Base-by-base conservation (phyloP, 768 basidiomycete species). In the Pulveroboletus frians region DNA sequence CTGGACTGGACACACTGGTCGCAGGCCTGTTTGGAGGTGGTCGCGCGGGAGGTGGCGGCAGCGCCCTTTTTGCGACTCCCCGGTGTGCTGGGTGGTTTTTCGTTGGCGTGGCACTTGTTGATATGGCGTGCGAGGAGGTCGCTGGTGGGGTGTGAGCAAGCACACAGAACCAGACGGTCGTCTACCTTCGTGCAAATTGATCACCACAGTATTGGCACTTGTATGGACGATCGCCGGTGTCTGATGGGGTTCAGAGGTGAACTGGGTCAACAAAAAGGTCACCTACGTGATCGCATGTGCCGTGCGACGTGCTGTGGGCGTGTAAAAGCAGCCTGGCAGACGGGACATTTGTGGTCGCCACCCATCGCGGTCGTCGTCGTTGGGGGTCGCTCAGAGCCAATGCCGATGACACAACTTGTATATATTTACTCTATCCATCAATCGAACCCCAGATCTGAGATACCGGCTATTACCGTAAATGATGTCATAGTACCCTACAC, bases 211-310 rank as follows among this genome's bases (percentile, higher is more conserved):
- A 78, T 61, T 84, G 83, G 58, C 90, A 92, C 62, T 88, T 89
- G 76, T 92, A 92, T 9, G 90, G 90, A 38, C 90, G 76, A 73
- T 92, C 89, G 49, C 89, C 89, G 34, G 89, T 92, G 69, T 92
- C 89, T 91, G 70, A 17, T 13, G 23, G 23, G 21, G 23, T n/a
- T n/a, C n/a, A n/a, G n/a, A n/a, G n/a, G n/a, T n/a, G n/a, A n/a
- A n/a, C n/a, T n/a, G n/a, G n/a, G n/a, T n/a, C n/a, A n/a, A n/a
- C n/a, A n/a, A n/a, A n/a, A n/a, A n/a, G n/a, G n/a, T n/a, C n/a
- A n/a, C n/a, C n/a, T 34, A 91, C 88, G 89, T 58, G 88, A 90
- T 67, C 89, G 82, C 88, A 92, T 91, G 69, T 91, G 90, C 43
- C 89, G 73, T 1, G 88, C 87, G 40, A 92, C 90, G 80, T 92